Conservation (phyloP, 106 monocot genomes). For the Apostasia shenzhenica region DNA sequence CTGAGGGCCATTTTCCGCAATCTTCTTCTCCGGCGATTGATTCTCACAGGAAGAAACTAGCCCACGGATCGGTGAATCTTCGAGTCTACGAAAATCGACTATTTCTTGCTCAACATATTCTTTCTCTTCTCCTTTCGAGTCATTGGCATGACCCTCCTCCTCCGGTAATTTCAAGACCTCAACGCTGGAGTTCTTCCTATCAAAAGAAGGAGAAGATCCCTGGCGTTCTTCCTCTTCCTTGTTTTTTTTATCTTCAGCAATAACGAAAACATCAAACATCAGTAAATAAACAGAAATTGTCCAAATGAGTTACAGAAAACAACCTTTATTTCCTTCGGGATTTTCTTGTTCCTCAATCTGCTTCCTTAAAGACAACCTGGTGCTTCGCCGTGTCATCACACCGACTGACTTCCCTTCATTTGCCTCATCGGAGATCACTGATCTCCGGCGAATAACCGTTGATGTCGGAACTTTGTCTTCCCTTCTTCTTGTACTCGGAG, state of each 20-base stretch:
- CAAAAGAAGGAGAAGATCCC: neutral
- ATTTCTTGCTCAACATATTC: too few relatives aligned
- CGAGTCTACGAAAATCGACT: too few relatives aligned
- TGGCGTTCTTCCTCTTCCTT: neutral
- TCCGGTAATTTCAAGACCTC: neutral
- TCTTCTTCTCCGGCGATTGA: neutral
- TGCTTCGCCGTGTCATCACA: conserved; percentile 7
- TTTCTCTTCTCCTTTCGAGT: neutral
- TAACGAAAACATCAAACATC: neutral
- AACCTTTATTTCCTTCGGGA: neutral
- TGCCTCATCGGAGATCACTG: neutral
- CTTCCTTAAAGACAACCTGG: neutral
- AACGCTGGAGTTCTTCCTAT: too few relatives aligned
- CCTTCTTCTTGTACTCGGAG: neutral
- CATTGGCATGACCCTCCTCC: neutral
- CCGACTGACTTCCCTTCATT: neutral
- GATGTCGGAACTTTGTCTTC: neutral
- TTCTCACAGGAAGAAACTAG: neutral
- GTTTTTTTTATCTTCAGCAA: neutral
- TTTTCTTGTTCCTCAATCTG: neutral
- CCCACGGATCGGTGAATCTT: too few relatives aligned
- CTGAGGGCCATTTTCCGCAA: neutral
- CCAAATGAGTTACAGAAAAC: neutral
- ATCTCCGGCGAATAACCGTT: neutral
- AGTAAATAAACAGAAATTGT: neutral